These are phyloP conservation scores for Tulasnella sp. DNA, from an alignment of 768 basidiomycete genomes.

Conservation along the genomic window DNA sequence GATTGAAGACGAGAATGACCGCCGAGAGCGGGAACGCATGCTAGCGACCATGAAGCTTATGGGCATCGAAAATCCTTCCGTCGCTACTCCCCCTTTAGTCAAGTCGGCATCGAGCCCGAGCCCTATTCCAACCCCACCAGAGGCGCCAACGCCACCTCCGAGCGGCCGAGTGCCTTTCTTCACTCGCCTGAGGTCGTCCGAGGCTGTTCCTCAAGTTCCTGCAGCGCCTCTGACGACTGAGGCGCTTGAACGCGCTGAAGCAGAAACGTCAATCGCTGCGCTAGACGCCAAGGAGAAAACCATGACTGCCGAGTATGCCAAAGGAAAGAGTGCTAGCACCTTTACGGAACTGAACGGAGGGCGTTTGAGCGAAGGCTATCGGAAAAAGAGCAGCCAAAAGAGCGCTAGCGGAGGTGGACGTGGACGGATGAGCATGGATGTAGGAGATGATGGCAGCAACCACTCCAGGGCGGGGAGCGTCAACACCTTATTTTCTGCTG, in stretches of 20 bases:
- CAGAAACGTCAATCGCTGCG: slow-evolving; percentile 72
- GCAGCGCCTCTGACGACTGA: slow-evolving; percentile 63
- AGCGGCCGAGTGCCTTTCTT: slow-evolving; percentile 67
- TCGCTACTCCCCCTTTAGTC: slow-evolving; percentile 49
- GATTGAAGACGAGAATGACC: slow-evolving; percentile 90
- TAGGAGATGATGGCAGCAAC: slow-evolving; percentile 28
- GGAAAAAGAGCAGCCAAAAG: slow-evolving; percentile 46
- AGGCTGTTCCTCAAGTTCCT: slow-evolving; percentile 47
- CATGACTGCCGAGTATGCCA: slow-evolving; percentile 73
- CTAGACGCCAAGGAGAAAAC: slow-evolving; percentile 77
- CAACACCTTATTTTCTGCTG: slow-evolving; percentile 34
- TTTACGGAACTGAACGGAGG: slow-evolving; percentile 73
- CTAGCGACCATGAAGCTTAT: slow-evolving; percentile 92
- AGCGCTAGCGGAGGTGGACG: slow-evolving; percentile 54
- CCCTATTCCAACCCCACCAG: slow-evolving; percentile 40
- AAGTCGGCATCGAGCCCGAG: slow-evolving; percentile 43
- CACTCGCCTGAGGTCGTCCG: slow-evolving; percentile 52
- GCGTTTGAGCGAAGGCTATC: slow-evolving; percentile 40
- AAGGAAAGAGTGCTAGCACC: slow-evolving; percentile 64
- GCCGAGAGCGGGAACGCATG: slow-evolving; percentile 81
- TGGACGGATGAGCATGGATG: slow-evolving; percentile 47
- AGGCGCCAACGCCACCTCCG: slow-evolving; percentile 43
- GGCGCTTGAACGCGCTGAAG: slow-evolving; percentile 77
- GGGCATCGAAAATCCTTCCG: slow-evolving; percentile 77
- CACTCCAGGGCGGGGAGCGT: slow-evolving; percentile 34